A percentile compares a stretch with the other conserved stretches of the same genome.
phyloP scores from a whole-genome alignment of 371 early-diverging fungal genomes.

The Mortierella sp. region DNA sequence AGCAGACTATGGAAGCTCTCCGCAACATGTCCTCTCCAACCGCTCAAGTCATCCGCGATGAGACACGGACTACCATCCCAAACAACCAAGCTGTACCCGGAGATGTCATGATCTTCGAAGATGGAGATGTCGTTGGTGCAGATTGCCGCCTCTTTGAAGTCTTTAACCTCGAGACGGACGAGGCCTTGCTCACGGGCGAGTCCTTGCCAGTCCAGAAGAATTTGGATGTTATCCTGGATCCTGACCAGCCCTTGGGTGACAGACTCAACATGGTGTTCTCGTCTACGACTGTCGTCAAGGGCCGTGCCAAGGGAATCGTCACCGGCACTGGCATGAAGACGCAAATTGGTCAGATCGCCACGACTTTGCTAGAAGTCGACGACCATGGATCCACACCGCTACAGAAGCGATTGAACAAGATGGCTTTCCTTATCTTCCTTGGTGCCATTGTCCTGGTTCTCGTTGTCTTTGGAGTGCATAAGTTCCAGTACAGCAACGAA shows the following conservation, averaged over 20 bases:
- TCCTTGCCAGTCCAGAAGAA: conserved; percentile 78
- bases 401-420: conserved; percentile 76
- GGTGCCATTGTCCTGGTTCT: conserved; percentile 77
- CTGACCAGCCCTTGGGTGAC: conserved; percentile 68
- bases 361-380: conserved; percentile 79
- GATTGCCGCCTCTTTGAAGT: conserved; percentile 87
- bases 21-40: conserved; percentile 82
- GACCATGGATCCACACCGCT: conserved; percentile 77
- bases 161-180: conserved; percentile 87
- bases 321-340: conserved; percentile 87
- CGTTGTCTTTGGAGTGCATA: conserved; percentile 75
- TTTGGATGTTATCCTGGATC: conserved; percentile 54
- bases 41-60: conserved; percentile 83
- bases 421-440: conserved; percentile 79
- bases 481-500: conserved; percentile 64
- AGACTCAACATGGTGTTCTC: conserved; percentile 68
- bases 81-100: conserved; percentile 87
- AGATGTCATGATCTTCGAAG: conserved; percentile 86
- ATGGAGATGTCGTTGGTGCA: conserved; percentile 90
- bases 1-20: conserved; percentile 90
- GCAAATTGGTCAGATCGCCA: conserved; percentile 93
- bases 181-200: conserved; percentile 91
- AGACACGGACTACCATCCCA: conserved; percentile 69
- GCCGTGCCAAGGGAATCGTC: conserved; percentile 71
- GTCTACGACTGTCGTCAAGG: conserved; percentile 71